These are phyloP conservation scores for Rhodocollybia butyracea DNA, from an alignment of 768 basidiomycete genomes.

Conservation along the genomic window DNA sequence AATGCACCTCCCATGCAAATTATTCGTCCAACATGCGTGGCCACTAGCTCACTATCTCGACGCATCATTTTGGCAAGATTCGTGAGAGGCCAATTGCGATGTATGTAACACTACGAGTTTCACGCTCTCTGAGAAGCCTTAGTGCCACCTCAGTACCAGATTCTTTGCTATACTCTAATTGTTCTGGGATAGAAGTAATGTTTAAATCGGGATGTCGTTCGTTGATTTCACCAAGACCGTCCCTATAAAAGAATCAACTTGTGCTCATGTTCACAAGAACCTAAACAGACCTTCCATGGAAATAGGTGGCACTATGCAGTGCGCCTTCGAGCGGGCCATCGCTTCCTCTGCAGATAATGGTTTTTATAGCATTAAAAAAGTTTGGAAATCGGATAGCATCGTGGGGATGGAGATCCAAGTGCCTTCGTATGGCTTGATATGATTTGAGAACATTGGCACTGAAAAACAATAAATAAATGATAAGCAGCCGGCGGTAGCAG, in stretches of 20 bases:
- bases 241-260: conserved; percentile 36
- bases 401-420: conserved; percentile 53
- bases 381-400: conserved; percentile 59
- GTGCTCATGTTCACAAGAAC: background rate
- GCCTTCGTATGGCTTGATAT: conserved; percentile 63
- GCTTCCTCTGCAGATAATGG: conserved; percentile 64
- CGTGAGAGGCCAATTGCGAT: conserved; percentile 77
- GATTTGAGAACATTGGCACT: conserved; percentile 76
- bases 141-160: conserved; percentile 53
- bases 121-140: conserved; percentile 48
- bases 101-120: conserved; percentile 60
- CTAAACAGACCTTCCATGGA: conserved; percentile 64
- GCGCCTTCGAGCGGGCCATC: conserved; percentile 68
- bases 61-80: conserved; percentile 71
- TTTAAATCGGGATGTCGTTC: conserved; percentile 66
- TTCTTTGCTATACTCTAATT: conserved; percentile 42
- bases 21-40: conserved; percentile 64
- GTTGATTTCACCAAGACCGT: conserved; percentile 63
- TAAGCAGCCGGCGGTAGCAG: conserved; percentile 3
- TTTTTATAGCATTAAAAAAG: conserved; percentile 46
- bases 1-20: conserved; percentile 93
- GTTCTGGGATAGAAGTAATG: conserved; percentile 21
- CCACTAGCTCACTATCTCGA: conserved; percentile 48
- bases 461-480: background rate
- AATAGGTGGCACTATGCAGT: conserved; percentile 75